A percentile compares a stretch with the other conserved stretches of the same genome.
These are phyloP conservation scores for Vanrija pseudolonga DNA, from an alignment of 1,284 basidiomycete genomes.

Conservation along the genomic window DNA sequence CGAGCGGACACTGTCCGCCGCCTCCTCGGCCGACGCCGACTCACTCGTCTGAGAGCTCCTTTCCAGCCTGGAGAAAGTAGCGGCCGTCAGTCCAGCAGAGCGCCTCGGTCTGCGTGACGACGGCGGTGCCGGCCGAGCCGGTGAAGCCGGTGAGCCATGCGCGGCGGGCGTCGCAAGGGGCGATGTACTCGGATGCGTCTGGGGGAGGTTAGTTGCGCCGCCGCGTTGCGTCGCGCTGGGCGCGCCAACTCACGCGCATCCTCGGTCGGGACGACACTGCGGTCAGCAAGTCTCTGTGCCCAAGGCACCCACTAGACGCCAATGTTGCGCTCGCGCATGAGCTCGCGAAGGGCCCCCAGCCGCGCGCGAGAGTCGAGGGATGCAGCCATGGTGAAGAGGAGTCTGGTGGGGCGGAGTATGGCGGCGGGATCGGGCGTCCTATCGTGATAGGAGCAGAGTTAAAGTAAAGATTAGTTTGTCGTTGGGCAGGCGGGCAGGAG, in stretches of 20 bases:
- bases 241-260: slow-evolving; percentile 67
- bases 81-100: slow-evolving; percentile 72
- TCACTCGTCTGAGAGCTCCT: slow-evolving; percentile 75
- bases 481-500: neutral
- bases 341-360: slow-evolving; percentile 16
- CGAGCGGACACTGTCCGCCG: neutral
- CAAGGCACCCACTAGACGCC: slow-evolving; percentile 14
- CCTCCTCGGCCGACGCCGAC: slow-evolving; percentile 2
- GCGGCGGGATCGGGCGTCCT: neutral
- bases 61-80: slow-evolving; percentile 87
- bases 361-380: slow-evolving; percentile 15
- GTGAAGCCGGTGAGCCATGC: slow-evolving; percentile 88
- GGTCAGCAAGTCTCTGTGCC: slow-evolving; percentile 2
- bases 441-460: neutral
- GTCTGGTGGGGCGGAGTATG: slow-evolving; percentile 11
- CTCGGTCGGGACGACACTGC: slow-evolving; percentile 71
- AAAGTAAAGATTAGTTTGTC: neutral
- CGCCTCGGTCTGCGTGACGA: slow-evolving; percentile 70
- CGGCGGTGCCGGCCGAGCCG: slow-evolving; percentile 84
- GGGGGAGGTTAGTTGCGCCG: slow-evolving; percentile 8
- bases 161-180: slow-evolving; percentile 75
- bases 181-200: slow-evolving; percentile 90
- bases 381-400: slow-evolving; percentile 8
- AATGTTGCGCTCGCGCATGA: slow-evolving; percentile 22
- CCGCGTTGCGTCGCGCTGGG: neutral